These are phyloP conservation scores for Pichia cabralensis DNA, from an alignment of 805 yeast genomes.

Conservation along the genomic window DNA sequence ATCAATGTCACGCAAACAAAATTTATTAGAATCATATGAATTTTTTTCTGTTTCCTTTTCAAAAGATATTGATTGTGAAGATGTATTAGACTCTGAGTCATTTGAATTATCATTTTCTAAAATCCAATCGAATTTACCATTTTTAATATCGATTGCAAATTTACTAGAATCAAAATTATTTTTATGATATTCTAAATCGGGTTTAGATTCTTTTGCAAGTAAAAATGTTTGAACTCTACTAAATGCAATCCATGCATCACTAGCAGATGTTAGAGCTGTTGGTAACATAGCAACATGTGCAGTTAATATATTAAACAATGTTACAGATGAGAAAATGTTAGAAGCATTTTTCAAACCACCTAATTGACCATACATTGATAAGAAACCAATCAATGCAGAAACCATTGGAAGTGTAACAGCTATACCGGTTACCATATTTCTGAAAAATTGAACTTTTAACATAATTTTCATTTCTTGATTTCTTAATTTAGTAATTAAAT, in stretches of 20 bases:
- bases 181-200: slow-evolving; percentile 15
- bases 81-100: slow-evolving; percentile 38
- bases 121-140: slow-evolving; percentile 66
- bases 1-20: slow-evolving; percentile 57
- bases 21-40: too few relatives aligned
- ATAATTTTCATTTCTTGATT: slow-evolving; percentile 51
- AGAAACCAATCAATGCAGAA: slow-evolving; percentile 55
- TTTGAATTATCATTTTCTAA: slow-evolving; percentile 10
- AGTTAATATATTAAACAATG: slow-evolving; percentile 54
- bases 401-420: slow-evolving; percentile 60
- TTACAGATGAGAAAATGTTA: slow-evolving; percentile 56
- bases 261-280: slow-evolving; percentile 53
- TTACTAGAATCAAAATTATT: slow-evolving; percentile 7
- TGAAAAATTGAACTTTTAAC: slow-evolving; percentile 51
- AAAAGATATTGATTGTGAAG: too few relatives aligned
- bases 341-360: slow-evolving; percentile 41
- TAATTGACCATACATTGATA: slow-evolving; percentile 30
- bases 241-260: slow-evolving; percentile 62
- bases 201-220: slow-evolving; percentile 31
- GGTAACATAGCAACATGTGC: slow-evolving; percentile 62
- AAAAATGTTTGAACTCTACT: slow-evolving; percentile 46
- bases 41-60: too few relatives aligned
- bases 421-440: slow-evolving; percentile 53
- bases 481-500: slow-evolving; percentile 46
- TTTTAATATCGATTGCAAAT: slow-evolving; percentile 36